These are phyloP conservation scores for Argentina anserina DNA, from an alignment of 306 rosid species.

Conservation along the genomic window DNA sequence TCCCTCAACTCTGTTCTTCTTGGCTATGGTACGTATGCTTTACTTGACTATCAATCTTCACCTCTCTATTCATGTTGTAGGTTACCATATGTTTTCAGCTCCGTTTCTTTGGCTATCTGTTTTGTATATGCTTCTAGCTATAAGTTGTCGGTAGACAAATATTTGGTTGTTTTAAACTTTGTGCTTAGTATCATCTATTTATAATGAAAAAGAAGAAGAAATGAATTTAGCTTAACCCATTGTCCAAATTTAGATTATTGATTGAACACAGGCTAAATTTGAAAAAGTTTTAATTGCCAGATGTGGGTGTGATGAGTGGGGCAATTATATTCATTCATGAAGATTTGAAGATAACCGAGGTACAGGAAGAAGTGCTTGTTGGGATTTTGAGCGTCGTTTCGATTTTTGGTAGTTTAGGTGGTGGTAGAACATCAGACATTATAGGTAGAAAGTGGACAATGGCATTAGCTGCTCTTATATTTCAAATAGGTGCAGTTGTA, in stretches of 20 bases:
- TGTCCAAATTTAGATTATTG: background rate
- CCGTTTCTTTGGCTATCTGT: background rate
- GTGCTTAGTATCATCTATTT: background rate
- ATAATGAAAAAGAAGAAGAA: background rate
- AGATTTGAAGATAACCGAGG: slow-evolving; percentile 77
- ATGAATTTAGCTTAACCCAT: background rate
- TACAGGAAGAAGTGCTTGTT: slow-evolving; percentile 70
- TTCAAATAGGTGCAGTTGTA: slow-evolving; percentile 67
- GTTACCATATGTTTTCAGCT: background rate
- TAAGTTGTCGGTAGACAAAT: background rate
- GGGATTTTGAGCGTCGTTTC: slow-evolving; percentile 88
- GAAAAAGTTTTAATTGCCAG: slow-evolving; percentile 38
- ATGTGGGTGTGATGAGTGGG: slow-evolving; percentile 99
- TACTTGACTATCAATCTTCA: background rate
- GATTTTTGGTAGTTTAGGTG: slow-evolving; percentile 82
- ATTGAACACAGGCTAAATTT: background rate
- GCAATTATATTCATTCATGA: slow-evolving; percentile 86
- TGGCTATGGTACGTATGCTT: slow-evolving; percentile 67
- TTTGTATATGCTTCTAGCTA: background rate
- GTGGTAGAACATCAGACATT: slow-evolving; percentile 81
- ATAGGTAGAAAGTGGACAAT: slow-evolving; percentile 96
- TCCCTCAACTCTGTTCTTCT: slow-evolving; percentile 94
- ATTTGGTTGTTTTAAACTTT: background rate
- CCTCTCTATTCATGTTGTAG: background rate
- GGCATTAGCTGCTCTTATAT: slow-evolving; percentile 76